Conservation (phyloP, 1,139 yeast species). For the Trichomonascaceae sp. region DNA sequence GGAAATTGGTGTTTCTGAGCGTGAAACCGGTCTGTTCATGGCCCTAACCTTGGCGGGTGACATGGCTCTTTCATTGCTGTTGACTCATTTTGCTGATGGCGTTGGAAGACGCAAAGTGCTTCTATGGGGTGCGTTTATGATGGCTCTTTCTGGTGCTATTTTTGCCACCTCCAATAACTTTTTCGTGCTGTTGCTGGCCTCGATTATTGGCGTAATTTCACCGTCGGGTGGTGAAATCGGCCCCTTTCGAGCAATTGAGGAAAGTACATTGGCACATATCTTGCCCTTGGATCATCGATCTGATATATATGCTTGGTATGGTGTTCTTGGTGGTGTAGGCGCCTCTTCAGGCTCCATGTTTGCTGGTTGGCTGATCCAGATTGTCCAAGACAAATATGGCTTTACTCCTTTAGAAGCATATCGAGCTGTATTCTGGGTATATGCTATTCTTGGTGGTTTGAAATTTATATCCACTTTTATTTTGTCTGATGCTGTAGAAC, state of each 20-base stretch:
- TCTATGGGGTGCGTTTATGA: constrained; percentile 55
- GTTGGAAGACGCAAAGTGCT: constrained; percentile 62
- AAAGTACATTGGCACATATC: constrained; percentile 69
- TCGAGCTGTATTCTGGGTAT: constrained; percentile 48
- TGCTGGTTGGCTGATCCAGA: constrained; percentile 53
- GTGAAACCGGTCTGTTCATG: constrained; percentile 66
- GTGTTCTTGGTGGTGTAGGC: constrained; percentile 59
- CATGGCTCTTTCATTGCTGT: constrained; percentile 54
- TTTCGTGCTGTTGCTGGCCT: constrained; percentile 49
- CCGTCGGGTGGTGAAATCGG: constrained; percentile 86
- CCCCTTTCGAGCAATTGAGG: constrained; percentile 78
- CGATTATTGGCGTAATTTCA: constrained; percentile 59
- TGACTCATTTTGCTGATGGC: constrained; percentile 68
- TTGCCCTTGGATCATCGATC: constrained; percentile 59
- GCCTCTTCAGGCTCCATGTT: constrained; percentile 61
- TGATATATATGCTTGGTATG: constrained; percentile 61
- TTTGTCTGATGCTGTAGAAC: constrained; percentile 52
- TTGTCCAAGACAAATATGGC: constrained; percentile 32
- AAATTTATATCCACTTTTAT: constrained; percentile 51
- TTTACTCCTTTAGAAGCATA: constrained; percentile 43
- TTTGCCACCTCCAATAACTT: constrained; percentile 49
- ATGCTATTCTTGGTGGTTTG: constrained; percentile 48
- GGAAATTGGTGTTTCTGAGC: constrained; percentile 45
- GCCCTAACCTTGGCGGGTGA: constrained; percentile 70
- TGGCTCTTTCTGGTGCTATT: constrained; percentile 56